Base-by-base conservation (phyloP, 352 stramenopile genomes). In the Globisporangium paddicum region DNA sequence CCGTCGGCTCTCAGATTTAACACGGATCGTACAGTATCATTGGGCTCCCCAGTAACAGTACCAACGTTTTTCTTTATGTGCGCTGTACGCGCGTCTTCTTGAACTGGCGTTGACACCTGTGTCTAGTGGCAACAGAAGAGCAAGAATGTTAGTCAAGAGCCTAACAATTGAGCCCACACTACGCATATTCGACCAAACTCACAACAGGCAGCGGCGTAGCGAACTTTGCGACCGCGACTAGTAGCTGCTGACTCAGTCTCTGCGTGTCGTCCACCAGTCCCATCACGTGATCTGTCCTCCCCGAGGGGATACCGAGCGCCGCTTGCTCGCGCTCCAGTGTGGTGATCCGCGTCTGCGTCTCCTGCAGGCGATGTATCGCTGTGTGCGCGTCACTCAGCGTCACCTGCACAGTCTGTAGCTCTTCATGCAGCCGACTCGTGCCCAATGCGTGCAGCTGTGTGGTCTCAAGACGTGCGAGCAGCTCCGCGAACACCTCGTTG, bases 251-350 rank as follows among this genome's bases (percentile, higher is more conserved):
- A 0, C 2, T 53, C 18, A 53, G 7, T 1, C 18, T 16, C 1
- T 25, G 26, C 46, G 46, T 26, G 18, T n/a, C 9, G 26, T 18
- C 26, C 1, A 53, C 26, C 7, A 53, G 14, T 18, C 9, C 46
- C 46, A 41, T 54, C 1, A 41, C 28, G 5, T n/a, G 10, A 0
- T 54, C 28, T 1, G 28, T 54, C 18, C 47, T n/a, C 6, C 28
- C 47, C 26, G 47, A 54, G 28, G 14, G 14, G 19, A 38, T 52
- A 26, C 46, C 18, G 26, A 25, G 13, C 16, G 3, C 26, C 26
- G 46, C 46, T 16, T 52, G 46, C 25, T 35, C 26, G 46, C 46
- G 26, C 46, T 52, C 46, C 23, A 52, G 46, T 25, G 10, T 52
- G 8, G 7, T 10, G 8, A 52, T 38, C 25, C 10, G n/a, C 16